Percentiles rank a stretch among this genome's conserved stretches.
These are phyloP conservation scores for Rhizoclosmatium globosum DNA, from an alignment of 192 early-diverging fungal genomes.

Conservation along the genomic window DNA sequence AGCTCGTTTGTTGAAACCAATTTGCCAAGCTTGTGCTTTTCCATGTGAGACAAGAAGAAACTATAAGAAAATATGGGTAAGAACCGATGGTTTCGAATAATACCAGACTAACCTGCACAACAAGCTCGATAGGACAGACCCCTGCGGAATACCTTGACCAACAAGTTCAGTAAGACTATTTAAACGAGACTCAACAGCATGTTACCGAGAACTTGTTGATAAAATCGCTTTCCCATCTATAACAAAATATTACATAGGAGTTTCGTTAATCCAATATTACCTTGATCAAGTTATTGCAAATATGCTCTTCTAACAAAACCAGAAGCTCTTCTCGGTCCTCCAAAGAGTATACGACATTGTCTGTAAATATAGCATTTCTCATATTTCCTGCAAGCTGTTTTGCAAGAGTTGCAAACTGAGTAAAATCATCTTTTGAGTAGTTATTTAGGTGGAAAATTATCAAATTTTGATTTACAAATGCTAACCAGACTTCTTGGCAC, in stretches of 20 bases:
- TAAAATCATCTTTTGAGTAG: slow-evolving; percentile 48
- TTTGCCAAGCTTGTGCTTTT: slow-evolving; percentile 56
- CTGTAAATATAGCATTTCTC: slow-evolving; percentile 72
- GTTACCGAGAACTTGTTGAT: slow-evolving; percentile 63
- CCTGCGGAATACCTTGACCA: slow-evolving; percentile 85
- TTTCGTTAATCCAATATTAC: slow-evolving; percentile 11
- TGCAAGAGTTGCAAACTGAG: slow-evolving; percentile 53
- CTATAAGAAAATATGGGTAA: slow-evolving; percentile 40
- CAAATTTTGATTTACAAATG: neutral
- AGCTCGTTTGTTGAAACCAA: slow-evolving; percentile 55
- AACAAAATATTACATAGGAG: neutral
- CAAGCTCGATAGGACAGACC: slow-evolving; percentile 83
- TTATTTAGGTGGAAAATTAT: neutral
- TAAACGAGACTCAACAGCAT: neutral
- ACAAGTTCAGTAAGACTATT: neutral
- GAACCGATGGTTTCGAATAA: neutral
- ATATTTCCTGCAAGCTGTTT: slow-evolving; percentile 52
- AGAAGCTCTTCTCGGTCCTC: slow-evolving; percentile 60
- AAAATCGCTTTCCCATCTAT: slow-evolving; percentile 64
- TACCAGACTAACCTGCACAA: slow-evolving; percentile 75
- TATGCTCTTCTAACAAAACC: slow-evolving; percentile 65
- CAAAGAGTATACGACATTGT: slow-evolving; percentile 67
- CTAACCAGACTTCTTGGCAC: slow-evolving; percentile 32
- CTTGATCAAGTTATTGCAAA: slow-evolving; percentile 72
- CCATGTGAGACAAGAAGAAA: slow-evolving; percentile 83